Percentiles rank a stretch among this genome's conserved stretches.
Evolutionary conservation across 805 yeast genomes (phyloP).

Genomic region (Spathaspora gorwiae): DNA sequence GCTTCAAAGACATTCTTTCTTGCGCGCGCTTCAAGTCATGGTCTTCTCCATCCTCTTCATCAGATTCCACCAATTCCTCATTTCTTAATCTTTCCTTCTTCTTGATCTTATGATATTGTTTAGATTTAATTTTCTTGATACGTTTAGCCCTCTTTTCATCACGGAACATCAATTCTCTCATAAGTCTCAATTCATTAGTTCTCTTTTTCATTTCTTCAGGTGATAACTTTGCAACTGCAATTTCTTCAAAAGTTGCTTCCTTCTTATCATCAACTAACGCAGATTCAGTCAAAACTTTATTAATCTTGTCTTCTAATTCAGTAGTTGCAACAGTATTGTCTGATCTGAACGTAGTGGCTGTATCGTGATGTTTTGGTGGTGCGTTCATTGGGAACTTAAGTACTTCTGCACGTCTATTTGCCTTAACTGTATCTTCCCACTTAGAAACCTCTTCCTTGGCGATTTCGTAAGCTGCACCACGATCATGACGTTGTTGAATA

Average conservation of each 20-base stretch:
- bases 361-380: conserved; percentile 36
- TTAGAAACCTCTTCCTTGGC: conserved; percentile 80
- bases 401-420: conserved; percentile 80
- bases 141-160: conserved; percentile 90
- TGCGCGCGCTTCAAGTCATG: conserved; percentile 74
- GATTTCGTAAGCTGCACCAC: conserved; percentile 86
- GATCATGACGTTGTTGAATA: conserved; percentile 78
- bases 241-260: conserved; percentile 81
- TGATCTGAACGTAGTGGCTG: conserved; percentile 49
- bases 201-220: conserved; percentile 74
- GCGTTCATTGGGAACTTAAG: conserved; percentile 67
- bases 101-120: conserved; percentile 77
- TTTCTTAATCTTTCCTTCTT: conserved; percentile 77
- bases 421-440: conserved; percentile 82
- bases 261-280: conserved; percentile 66
- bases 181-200: conserved; percentile 76
- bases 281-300: conserved; percentile 57
- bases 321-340: conserved; percentile 40
- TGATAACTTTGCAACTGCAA: conserved; percentile 75
- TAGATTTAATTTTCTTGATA: conserved; percentile 91
- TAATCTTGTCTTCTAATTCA: conserved; percentile 65
- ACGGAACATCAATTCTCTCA: conserved; percentile 95
- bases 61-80: conserved; percentile 62
- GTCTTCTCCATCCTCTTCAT: conserved; percentile 50
- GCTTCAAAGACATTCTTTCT: conserved; percentile 90